Base-by-base conservation (phyloP, 2,329 filamentous ascomycete species). In the Proliferodiscus dingleyae region DNA sequence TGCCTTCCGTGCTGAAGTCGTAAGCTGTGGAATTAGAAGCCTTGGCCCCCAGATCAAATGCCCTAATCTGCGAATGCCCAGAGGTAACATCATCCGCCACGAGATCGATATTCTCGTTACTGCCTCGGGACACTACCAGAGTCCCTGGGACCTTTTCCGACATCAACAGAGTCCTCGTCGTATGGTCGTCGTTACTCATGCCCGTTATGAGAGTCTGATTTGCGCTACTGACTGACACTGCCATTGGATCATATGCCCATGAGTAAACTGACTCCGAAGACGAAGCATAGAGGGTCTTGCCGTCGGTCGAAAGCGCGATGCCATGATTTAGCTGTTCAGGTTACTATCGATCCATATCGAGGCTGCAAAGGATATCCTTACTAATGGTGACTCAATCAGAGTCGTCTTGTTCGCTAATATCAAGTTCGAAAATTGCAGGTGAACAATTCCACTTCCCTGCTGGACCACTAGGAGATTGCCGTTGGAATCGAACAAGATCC, bases 41-140 rank as follows among this genome's bases (percentile, higher is more conserved):
- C 10, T 67, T 36, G 46, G 65, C 61, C 37, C 58, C 55, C 9
- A 74, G 52, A 19, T 78, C 72, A 64, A 79, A 81, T 26, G 77
- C 77, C 50, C 81, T 83, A 59, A 89, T 75, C 53, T 86, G 82
- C n/a, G 78, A 79, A 48, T 78, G 74, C 3, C 83, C 85, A 0
- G 73, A 75, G 3, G 61, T 61, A 22, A 75, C 60, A 46, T 77
- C 64, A 10, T 66, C 64, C 1, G 85, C 75, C 4, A 66, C 58
- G 32, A 44, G 60, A 60, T 89, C 85, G 23, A 85, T 68, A 60
- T 89, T 87, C 23, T 68, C 67, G 24, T 71, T 68, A 56, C 78
- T 84, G 33, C 85, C 85, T 47, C 81, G 75, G 32, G 78, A 84
- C 32, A 89, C 74, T 36, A 89, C 64, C 3, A 89, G 69, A 50